Evolutionary conservation across 345 rosid species (phyloP).

Genomic region (Heritiera littoralis): DNA sequence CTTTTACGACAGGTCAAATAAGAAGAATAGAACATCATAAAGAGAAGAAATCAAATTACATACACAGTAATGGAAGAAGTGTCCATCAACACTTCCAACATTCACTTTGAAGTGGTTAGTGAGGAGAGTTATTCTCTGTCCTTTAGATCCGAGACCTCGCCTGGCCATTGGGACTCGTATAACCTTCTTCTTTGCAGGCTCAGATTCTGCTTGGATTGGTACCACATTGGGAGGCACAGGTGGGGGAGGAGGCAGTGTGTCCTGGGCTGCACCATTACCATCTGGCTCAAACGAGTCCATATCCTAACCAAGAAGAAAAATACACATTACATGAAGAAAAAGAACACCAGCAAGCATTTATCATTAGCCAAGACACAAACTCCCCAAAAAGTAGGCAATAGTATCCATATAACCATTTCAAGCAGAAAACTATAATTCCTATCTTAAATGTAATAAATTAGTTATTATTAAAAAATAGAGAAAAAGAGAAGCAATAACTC

Average conservation of each 20-base stretch:
- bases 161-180: slow-evolving; percentile 61
- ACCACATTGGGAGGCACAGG: slow-evolving; percentile 52
- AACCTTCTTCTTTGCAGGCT: slow-evolving; percentile 47
- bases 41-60: slow-evolving; percentile 15
- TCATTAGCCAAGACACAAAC: neutral
- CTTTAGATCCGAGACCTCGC: slow-evolving; percentile 60
- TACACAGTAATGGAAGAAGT: slow-evolving; percentile 83
- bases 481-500: neutral
- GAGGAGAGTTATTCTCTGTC: slow-evolving; percentile 51
- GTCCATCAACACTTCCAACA: slow-evolving; percentile 45
- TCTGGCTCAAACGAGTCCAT: slow-evolving; percentile 48
- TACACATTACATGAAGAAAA: too few relatives aligned
- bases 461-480: neutral
- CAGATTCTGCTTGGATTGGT: slow-evolving; percentile 40
- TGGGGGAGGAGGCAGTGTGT: slow-evolving; percentile 67
- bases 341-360: neutral
- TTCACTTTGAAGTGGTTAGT: slow-evolving; percentile 86
- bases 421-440: neutral
- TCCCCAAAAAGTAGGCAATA: neutral
- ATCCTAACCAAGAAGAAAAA: slow-evolving; percentile 24
- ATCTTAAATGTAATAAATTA: neutral
- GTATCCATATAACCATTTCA: neutral
- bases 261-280: slow-evolving; percentile 39
- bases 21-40: neutral
- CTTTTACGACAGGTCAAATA: neutral